Conservation (phyloP, 1,284 basidiomycete genomes). For the Tilletiaria anomala region DNA sequence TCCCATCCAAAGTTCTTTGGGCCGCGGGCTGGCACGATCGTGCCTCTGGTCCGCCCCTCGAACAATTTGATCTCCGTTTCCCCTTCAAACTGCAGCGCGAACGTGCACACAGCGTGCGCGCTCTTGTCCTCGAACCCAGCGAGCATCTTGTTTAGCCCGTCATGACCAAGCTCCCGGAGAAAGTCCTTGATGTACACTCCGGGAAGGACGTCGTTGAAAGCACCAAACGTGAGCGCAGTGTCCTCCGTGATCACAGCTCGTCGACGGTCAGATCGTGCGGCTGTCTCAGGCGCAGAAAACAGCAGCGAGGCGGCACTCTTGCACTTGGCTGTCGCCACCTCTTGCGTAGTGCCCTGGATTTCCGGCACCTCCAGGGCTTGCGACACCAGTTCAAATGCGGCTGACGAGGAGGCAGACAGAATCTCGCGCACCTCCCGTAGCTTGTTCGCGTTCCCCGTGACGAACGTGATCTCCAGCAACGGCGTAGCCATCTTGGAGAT, state of each 20-base stretch:
- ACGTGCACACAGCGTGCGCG: constrained; percentile 85
- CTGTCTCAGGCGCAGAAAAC: neutral
- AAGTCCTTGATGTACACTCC: constrained; percentile 89
- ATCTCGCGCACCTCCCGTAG: constrained; percentile 73
- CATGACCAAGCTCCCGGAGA: constrained; percentile 16
- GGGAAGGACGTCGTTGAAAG: constrained; percentile 73
- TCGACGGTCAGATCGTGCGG: constrained; percentile 46
- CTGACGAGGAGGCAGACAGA: constrained; percentile 40
- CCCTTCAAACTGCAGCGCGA: constrained; percentile 58
- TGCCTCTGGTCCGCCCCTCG: constrained; percentile 75
- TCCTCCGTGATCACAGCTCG: constrained; percentile 90
- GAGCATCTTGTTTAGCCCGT: constrained; percentile 65
- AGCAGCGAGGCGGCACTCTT: constrained; percentile 66
- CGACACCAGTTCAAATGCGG: neutral
- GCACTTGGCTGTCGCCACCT: constrained; percentile 81
- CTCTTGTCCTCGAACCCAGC: constrained; percentile 64
- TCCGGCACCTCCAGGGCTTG: constrained; percentile 53
- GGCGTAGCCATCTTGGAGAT: too few species aligned
- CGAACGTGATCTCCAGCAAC: constrained; percentile 48
- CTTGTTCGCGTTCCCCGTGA: constrained; percentile 90
- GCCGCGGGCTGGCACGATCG: constrained; percentile 73
- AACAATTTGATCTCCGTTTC: constrained; percentile 48
- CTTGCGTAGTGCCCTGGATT: constrained; percentile 78
- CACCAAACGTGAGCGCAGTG: constrained; percentile 80
- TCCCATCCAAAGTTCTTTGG: constrained; percentile 74